Conservation (phyloP, 208 protist genomes). For the Trypanosoma melophagium region DNA sequence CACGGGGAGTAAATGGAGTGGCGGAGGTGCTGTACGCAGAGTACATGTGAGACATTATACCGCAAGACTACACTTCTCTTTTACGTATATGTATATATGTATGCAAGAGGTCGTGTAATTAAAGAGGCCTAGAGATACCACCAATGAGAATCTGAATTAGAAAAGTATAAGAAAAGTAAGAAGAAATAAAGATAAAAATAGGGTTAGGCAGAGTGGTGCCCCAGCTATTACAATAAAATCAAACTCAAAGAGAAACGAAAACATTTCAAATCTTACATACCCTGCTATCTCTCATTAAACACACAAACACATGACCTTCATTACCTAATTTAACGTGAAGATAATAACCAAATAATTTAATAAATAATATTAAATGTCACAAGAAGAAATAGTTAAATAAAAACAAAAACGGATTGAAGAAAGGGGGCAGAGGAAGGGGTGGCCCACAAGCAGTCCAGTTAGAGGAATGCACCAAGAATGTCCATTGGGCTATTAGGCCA, state of each 20-base stretch:
- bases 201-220: too few relatives aligned
- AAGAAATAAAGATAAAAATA: too few relatives aligned
- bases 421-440: constrained; percentile 9
- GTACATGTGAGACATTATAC: neutral
- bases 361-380: constrained; percentile 9
- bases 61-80: neutral
- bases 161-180: too few relatives aligned
- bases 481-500: constrained; percentile 18
- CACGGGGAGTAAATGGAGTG: neutral
- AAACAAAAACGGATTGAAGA: constrained; percentile 23
- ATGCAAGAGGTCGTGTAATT: too few relatives aligned
- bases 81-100: too few relatives aligned
- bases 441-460: neutral
- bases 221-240: too few relatives aligned
- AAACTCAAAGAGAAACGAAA: neutral
- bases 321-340: neutral
- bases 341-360: constrained; percentile 9
- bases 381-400: neutral
- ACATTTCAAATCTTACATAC: neutral
- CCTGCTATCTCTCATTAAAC: neutral
- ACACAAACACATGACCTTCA: too few relatives aligned
- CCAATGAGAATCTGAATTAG: too few relatives aligned
- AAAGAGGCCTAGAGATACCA: too few relatives aligned
- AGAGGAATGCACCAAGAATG: constrained; percentile 5
- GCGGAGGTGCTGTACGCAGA: neutral